Conservation (phyloP, 345 rosid species). For the Corymbia maculata region DNA sequence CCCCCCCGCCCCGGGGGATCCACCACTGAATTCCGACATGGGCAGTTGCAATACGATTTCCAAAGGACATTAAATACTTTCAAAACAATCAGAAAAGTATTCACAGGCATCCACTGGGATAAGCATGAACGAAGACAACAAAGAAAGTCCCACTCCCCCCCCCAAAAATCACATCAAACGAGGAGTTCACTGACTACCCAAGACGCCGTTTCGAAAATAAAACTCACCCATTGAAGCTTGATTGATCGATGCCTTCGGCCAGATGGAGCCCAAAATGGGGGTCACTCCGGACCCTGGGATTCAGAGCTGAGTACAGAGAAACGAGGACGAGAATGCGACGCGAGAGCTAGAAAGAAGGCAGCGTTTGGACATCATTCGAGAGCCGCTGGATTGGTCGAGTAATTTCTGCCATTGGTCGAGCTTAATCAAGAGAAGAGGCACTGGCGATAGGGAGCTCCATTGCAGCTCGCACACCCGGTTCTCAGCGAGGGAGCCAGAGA, state of each 20-base stretch:
- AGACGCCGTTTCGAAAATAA: background rate
- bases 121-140: background rate
- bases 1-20: background rate
- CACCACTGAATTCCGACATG: background rate
- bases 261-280: background rate
- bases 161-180: background rate
- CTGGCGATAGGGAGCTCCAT: background rate
- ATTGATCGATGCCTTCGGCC: background rate
- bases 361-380: background rate
- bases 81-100: background rate
- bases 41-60: background rate
- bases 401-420: background rate
- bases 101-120: background rate
- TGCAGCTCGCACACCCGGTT: background rate
- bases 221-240: background rate
- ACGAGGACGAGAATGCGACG: background rate
- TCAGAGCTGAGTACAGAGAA: background rate
- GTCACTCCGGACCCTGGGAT: background rate
- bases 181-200: background rate
- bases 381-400: background rate
- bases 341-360: background rate
- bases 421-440: background rate
- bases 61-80: background rate
- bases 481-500: background rate
- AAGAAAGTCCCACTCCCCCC: background rate